phyloP scores from a whole-genome alignment of 805 yeast genomes.

The Sugiyamaella smithiae region DNA sequence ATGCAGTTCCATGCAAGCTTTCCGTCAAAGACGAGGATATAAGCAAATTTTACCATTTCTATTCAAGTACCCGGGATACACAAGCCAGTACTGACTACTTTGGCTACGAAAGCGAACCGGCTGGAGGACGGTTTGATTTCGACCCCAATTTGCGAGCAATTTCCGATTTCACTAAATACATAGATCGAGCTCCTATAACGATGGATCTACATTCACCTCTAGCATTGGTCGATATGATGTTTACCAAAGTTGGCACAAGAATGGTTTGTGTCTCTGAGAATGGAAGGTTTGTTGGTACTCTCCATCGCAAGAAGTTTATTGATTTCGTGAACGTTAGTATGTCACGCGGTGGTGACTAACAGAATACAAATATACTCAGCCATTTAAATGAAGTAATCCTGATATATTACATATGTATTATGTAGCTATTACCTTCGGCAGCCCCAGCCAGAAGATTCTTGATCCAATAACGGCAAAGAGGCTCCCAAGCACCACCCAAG shows the following conservation, averaged over 20 bases:
- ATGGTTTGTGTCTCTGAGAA: constrained; percentile 45
- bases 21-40: constrained; percentile 25
- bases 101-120: background rate
- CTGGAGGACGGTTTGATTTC: background rate
- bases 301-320: constrained; percentile 53
- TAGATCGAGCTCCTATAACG: constrained; percentile 48
- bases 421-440: constrained; percentile 18
- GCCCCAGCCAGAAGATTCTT: constrained; percentile 22
- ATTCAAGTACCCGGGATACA: constrained; percentile 12
- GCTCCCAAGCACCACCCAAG: constrained; percentile 99
- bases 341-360: background rate
- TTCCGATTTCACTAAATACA: constrained; percentile 41
- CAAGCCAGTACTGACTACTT: background rate
- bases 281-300: constrained; percentile 49
- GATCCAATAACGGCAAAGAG: constrained; percentile 76
- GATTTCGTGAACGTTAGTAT: constrained; percentile 38
- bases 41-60: constrained; percentile 22
- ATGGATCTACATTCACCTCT: constrained; percentile 48
- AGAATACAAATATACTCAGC: background rate
- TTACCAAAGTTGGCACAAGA: constrained; percentile 51
- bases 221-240: constrained; percentile 49
- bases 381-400: too few species aligned
- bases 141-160: background rate
- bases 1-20: constrained; percentile 25
- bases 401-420: background rate